These are phyloP conservation scores for Discostella pseudostelligera DNA, from an alignment of 108 stramenopile species.

Conservation along the genomic window DNA sequence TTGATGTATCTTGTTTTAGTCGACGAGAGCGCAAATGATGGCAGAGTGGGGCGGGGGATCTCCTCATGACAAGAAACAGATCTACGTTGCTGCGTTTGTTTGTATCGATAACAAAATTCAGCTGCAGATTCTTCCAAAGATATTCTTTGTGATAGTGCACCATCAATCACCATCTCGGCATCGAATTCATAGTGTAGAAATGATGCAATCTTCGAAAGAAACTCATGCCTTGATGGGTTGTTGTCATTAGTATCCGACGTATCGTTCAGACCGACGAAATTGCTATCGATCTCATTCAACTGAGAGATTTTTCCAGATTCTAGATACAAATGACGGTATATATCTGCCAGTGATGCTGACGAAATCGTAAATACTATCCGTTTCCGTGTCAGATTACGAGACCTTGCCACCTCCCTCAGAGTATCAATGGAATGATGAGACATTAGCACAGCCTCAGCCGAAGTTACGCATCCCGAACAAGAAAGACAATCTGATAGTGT, in stretches of 20 bases:
- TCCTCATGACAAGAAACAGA: slow-evolving; percentile 1
- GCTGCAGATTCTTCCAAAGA: slow-evolving; percentile 73
- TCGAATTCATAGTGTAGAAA: slow-evolving; percentile 55
- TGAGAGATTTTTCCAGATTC: background rate
- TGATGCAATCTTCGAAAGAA: slow-evolving; percentile 39
- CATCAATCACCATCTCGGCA: slow-evolving; percentile 72
- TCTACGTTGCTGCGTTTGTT: slow-evolving; percentile 17
- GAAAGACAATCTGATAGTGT: slow-evolving; percentile 98
- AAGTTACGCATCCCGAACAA: slow-evolving; percentile 98
- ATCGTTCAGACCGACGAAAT: background rate
- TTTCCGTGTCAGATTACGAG: background rate
- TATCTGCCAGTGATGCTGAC: slow-evolving; percentile 73
- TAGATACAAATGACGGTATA: slow-evolving; percentile 64
- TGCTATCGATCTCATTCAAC: background rate
- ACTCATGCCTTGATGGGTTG: slow-evolving; percentile 19
- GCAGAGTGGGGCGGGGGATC: background rate
- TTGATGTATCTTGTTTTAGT: slow-evolving; percentile 43
- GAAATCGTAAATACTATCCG: slow-evolving; percentile 66
- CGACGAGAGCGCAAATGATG: slow-evolving; percentile 51
- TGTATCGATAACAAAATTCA: slow-evolving; percentile 73
- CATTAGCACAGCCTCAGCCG: slow-evolving; percentile 97
- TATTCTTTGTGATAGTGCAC: slow-evolving; percentile 66
- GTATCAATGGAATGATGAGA: slow-evolving; percentile 81
- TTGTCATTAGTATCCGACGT: background rate
- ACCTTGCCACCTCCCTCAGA: slow-evolving; percentile 32